phyloP scores from a whole-genome alignment of 2,329 filamentous ascomycete genomes.

The Cryoendolithus antarcticus region DNA sequence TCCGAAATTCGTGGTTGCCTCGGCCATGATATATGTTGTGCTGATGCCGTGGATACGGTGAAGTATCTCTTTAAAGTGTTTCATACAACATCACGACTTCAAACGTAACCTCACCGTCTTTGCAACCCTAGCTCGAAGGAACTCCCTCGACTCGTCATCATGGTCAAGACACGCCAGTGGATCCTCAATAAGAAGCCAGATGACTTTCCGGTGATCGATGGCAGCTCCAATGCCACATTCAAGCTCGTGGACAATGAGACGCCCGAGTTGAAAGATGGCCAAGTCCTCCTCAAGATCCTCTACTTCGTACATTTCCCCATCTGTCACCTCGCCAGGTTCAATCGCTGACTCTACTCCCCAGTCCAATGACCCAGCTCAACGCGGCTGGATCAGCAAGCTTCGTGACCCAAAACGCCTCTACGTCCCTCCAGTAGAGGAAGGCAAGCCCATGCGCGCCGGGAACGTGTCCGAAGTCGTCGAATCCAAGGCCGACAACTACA shows the following conservation, averaged over 20 bases:
- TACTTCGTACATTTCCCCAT: slow-evolving; percentile 21
- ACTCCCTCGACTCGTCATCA: not conserved
- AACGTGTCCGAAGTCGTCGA: slow-evolving; percentile 28
- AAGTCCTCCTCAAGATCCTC: slow-evolving; percentile 36
- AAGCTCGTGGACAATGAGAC: slow-evolving; percentile 21
- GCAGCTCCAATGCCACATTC: slow-evolving; percentile 27
- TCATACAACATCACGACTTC: no score
- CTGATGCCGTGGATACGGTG: no score
- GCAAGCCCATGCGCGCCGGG: slow-evolving; percentile 27
- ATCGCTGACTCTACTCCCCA: no score
- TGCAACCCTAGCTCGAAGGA: no score
- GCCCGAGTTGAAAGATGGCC: slow-evolving; percentile 22
- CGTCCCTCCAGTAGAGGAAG: slow-evolving; percentile 30
- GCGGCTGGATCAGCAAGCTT: slow-evolving; percentile 35
- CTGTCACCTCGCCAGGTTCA: no score
- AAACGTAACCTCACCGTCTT: no score
- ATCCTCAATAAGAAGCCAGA: slow-evolving; percentile 29
- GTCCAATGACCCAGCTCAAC: slow-evolving; percentile 43
- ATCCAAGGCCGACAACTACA: slow-evolving; percentile 20
- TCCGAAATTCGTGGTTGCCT: no score
- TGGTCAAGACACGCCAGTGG: slow-evolving; percentile 26
- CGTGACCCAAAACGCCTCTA: slow-evolving; percentile 34
- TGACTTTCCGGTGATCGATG: slow-evolving; percentile 23
- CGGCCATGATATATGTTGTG: no score
- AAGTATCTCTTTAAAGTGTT: no score